Evolutionary conservation across 2,329 filamentous ascomycete genomes (phyloP).

Genomic region (Colletotrichum sp.): DNA sequence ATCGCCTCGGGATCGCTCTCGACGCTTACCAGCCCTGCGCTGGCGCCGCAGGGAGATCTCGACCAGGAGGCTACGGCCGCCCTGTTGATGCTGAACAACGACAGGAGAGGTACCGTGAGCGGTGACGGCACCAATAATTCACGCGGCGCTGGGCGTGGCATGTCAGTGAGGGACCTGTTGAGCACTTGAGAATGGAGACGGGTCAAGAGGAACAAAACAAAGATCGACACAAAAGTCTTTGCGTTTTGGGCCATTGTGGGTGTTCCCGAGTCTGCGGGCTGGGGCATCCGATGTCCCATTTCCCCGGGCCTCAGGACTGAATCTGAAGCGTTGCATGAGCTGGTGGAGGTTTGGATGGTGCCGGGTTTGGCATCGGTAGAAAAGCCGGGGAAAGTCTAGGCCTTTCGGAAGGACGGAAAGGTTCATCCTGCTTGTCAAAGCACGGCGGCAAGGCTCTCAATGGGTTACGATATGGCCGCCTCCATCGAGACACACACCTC

Average conservation of each 20-base stretch:
- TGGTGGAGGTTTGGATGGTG: neutral
- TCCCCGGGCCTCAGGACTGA: neutral
- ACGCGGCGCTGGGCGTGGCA: conserved; percentile 42
- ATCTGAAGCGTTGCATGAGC: neutral
- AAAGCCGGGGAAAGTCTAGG: neutral
- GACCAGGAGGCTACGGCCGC: conserved; percentile 86
- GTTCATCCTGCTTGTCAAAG: neutral
- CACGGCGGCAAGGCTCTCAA: neutral
- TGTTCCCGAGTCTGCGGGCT: neutral
- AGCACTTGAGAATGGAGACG: conserved; percentile 44
- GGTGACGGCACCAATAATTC: conserved; percentile 34
- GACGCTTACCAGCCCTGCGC: conserved; percentile 62
- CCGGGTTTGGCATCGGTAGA: neutral
- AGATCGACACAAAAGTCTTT: neutral
- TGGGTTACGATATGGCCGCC: neutral
- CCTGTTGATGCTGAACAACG: conserved; percentile 84
- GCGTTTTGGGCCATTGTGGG: neutral
- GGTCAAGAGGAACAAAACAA: neutral
- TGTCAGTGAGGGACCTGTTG: conserved; percentile 61
- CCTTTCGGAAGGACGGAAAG: neutral
- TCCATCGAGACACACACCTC: neutral
- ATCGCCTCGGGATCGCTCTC: conserved; percentile 49
- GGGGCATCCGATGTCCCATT: neutral
- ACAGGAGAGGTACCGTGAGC: conserved; percentile 61
- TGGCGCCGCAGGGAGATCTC: conserved; percentile 58